Percentiles rank a stretch among this genome's conserved stretches.
phyloP scores from a whole-genome alignment of 148 eudicot genomes.

The Silene latifolia region DNA sequence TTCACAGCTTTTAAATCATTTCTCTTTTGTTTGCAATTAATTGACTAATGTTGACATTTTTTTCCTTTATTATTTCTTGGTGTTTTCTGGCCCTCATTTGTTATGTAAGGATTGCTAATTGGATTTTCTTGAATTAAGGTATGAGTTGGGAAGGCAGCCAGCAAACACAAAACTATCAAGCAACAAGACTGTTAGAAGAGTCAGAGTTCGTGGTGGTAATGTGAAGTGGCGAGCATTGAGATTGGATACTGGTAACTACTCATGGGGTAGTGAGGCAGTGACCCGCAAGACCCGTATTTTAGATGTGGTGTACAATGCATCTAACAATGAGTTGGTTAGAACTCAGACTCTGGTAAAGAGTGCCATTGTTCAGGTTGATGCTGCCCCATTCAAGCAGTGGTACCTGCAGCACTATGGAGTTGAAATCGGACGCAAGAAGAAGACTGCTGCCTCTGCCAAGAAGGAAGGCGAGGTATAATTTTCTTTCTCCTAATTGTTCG shows the following conservation, averaged over 20 bases:
- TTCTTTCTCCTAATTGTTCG: too few relatives aligned
- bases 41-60: too few relatives aligned
- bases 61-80: neutral
- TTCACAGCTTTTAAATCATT: too few relatives aligned
- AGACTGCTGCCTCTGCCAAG: slow-evolving; percentile 42
- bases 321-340: slow-evolving; percentile 76
- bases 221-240: slow-evolving; percentile 81
- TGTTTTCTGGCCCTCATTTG: neutral
- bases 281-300: slow-evolving; percentile 61
- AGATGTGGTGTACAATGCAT: slow-evolving; percentile 77
- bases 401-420: slow-evolving; percentile 73
- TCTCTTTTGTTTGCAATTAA: too few relatives aligned
- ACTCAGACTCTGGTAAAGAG: slow-evolving; percentile 74
- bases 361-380: slow-evolving; percentile 78
- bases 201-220: slow-evolving; percentile 73
- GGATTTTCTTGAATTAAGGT: slow-evolving; percentile 31
- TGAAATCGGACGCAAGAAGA: slow-evolving; percentile 68
- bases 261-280: slow-evolving; percentile 77
- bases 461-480: slow-evolving; percentile 65
- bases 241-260: slow-evolving; percentile 75
- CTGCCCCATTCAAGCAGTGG: slow-evolving; percentile 76
- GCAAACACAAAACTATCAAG: slow-evolving; percentile 75
- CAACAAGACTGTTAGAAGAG: slow-evolving; percentile 65
- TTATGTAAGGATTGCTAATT: neutral
- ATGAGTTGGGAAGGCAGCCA: slow-evolving; percentile 83